These are phyloP conservation scores for Lactarius psammicola DNA, from an alignment of 768 basidiomycete genomes.

Conservation along the genomic window DNA sequence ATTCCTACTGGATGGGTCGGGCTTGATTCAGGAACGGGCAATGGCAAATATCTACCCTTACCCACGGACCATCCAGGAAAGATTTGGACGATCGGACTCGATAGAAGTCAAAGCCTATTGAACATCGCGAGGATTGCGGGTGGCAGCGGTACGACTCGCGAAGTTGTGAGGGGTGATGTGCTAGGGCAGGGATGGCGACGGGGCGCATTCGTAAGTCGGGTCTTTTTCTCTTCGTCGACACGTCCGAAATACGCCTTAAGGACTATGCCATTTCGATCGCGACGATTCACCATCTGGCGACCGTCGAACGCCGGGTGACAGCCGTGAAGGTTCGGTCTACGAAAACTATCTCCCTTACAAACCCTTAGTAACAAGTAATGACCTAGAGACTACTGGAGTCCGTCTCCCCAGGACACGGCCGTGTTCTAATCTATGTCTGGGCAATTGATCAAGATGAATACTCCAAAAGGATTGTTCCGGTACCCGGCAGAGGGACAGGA, in stretches of 20 bases:
- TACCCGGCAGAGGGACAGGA: conserved; percentile 27
- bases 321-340: conserved; percentile 64
- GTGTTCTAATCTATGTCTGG: conserved; percentile 94
- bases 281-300: conserved; percentile 94
- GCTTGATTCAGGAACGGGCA: conserved; percentile 93
- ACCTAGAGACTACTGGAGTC: conserved; percentile 58
- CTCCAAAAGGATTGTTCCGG: conserved; percentile 69
- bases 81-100: conserved; percentile 78
- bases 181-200: conserved; percentile 69
- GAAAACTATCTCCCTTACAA: background rate
- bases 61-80: conserved; percentile 59
- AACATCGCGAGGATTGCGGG: conserved; percentile 69
- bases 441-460: conserved; percentile 88
- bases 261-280: conserved; percentile 97
- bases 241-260: conserved; percentile 41
- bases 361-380: conserved; percentile 1
- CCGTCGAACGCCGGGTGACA: conserved; percentile 62
- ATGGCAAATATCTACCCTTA: conserved; percentile 92
- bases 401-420: conserved; percentile 67
- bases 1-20: conserved; percentile 80
- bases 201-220: conserved; percentile 74
- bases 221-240: background rate
- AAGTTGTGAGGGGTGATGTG: conserved; percentile 81
- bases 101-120: conserved; percentile 79
- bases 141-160: conserved; percentile 44